Evolutionary conservation across 75 land plant species (phyloP).

Genomic region (Pinus albicaulis): DNA sequence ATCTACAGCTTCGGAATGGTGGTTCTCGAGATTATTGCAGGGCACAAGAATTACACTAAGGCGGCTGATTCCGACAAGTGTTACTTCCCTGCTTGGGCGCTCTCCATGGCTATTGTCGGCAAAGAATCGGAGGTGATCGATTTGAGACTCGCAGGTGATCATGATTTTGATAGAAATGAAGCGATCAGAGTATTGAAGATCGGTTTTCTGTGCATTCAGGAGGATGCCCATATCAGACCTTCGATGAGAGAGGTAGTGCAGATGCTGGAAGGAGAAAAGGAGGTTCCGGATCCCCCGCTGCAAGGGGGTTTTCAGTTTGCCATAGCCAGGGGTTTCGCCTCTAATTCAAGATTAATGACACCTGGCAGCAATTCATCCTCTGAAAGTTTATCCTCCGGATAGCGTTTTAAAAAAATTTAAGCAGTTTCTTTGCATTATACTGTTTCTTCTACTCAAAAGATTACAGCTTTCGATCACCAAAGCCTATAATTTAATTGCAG

Average conservation of each 20-base stretch:
- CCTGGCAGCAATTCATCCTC: too few relatives aligned
- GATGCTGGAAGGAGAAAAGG: slow-evolving; percentile 28
- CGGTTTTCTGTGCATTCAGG: slow-evolving; percentile 38
- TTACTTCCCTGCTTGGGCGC: slow-evolving; percentile 6
- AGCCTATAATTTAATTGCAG: too few relatives aligned
- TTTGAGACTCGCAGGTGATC: background rate
- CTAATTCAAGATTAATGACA: background rate
- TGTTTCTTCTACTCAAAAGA: too few relatives aligned
- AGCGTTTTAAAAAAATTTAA: too few relatives aligned
- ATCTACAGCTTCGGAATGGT: slow-evolving; percentile 37
- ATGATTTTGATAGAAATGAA: background rate
- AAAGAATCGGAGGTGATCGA: slow-evolving; percentile 6
- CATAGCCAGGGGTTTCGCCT: background rate
- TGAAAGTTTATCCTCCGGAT: too few relatives aligned
- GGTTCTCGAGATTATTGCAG: slow-evolving; percentile 17
- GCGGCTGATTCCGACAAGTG: background rate
- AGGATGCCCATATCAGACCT: slow-evolving; percentile 19
- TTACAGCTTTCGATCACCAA: too few relatives aligned
- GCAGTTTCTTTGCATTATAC: too few relatives aligned
- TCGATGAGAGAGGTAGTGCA: slow-evolving; percentile 23
- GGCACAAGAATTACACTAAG: slow-evolving; percentile 9
- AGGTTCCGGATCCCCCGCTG: slow-evolving; percentile 13
- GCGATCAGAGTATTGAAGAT: slow-evolving; percentile 5
- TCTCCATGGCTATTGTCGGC: background rate
- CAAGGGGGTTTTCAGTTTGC: background rate